Conservation (phyloP, 2,329 filamentous ascomycete species). For the Cercospora sp. region DNA sequence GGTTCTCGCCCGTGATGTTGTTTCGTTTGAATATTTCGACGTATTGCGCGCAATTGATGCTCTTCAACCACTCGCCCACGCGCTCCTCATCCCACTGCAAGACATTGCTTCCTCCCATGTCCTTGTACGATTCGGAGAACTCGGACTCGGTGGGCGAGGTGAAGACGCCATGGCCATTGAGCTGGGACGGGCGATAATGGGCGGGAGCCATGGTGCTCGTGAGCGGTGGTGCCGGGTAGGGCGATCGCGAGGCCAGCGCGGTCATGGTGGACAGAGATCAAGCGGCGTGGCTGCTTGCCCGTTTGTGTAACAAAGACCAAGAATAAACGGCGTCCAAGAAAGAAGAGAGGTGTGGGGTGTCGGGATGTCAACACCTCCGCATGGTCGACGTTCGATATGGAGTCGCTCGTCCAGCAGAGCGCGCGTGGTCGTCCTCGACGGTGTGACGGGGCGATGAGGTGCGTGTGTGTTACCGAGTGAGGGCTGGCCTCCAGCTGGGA, state of each 20-base stretch:
- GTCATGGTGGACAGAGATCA: slow-evolving; percentile 56
- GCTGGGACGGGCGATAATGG: slow-evolving; percentile 31
- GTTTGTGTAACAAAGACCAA: slow-evolving; percentile 21
- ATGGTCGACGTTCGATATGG: slow-evolving; percentile 10
- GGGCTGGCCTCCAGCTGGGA: neutral
- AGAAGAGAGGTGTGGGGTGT: neutral
- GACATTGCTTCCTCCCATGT: slow-evolving; percentile 29
- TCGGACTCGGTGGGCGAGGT: slow-evolving; percentile 88
- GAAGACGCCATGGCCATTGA: slow-evolving; percentile 51
- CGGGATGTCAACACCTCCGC: neutral
- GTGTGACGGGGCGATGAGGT: neutral
- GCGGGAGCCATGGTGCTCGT: slow-evolving; percentile 29
- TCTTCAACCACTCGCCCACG: slow-evolving; percentile 86
- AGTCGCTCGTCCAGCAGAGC: neutral
- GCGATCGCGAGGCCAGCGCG: slow-evolving; percentile 74
- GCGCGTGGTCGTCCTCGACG: neutral
- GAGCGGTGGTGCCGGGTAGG: slow-evolving; percentile 58
- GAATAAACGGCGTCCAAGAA: neutral
- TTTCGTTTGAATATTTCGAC: slow-evolving; percentile 85
- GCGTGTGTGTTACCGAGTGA: neutral
- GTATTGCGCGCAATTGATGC: slow-evolving; percentile 91
- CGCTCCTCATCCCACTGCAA: slow-evolving; percentile 83
- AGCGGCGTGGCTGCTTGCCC: slow-evolving; percentile 10
- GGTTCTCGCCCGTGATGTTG: slow-evolving; percentile 95
- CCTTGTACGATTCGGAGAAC: slow-evolving; percentile 75